These are phyloP conservation scores for Aspergillus hiratsukae DNA, from an alignment of 2,329 filamentous ascomycete genomes.

Conservation along the genomic window DNA sequence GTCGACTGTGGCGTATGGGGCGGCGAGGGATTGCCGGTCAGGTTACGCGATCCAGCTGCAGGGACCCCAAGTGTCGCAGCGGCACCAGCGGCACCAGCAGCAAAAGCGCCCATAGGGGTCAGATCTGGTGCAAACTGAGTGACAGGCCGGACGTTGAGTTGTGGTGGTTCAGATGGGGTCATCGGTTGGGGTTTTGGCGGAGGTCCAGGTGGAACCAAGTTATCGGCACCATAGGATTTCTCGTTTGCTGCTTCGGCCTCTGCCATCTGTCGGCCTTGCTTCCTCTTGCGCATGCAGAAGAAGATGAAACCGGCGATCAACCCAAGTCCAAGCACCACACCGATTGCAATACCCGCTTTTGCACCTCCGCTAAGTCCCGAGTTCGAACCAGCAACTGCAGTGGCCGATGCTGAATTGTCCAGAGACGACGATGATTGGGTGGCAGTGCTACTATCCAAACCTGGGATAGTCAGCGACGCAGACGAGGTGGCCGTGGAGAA, in stretches of 20 bases:
- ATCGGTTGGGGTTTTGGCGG: conserved; percentile 38
- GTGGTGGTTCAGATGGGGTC: conserved; percentile 58
- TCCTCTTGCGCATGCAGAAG: conserved; percentile 70
- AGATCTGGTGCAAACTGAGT: conserved; percentile 76
- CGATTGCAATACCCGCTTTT: conserved; percentile 82
- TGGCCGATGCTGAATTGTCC: conserved; percentile 19
- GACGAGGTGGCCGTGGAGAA: conserved; percentile 21
- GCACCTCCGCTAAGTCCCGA: conserved; percentile 37
- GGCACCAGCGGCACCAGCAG: conserved; percentile 14
- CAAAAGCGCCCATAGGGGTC: conserved; percentile 23
- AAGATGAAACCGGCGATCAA: conserved; percentile 64
- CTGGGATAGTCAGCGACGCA: conserved; percentile 12
- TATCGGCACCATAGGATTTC: conserved; percentile 46
- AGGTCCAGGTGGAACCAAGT: conserved; percentile 26
- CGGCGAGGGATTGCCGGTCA: conserved; percentile 28
- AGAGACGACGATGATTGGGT: conserved; percentile 12
- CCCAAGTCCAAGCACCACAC: conserved; percentile 66
- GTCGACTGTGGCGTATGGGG: conserved; percentile 36
- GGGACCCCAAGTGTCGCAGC: conserved; percentile 9
- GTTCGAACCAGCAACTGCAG: conserved; percentile 25
- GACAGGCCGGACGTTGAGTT: conserved; percentile 76
- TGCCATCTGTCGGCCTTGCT: conserved; percentile 48
- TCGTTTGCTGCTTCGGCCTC: conserved; percentile 55
- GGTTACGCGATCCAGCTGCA: conserved; percentile 27
- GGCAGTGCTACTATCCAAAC: conserved; percentile 14